Conservation (phyloP, 345 rosid species). For the Viola odorata region DNA sequence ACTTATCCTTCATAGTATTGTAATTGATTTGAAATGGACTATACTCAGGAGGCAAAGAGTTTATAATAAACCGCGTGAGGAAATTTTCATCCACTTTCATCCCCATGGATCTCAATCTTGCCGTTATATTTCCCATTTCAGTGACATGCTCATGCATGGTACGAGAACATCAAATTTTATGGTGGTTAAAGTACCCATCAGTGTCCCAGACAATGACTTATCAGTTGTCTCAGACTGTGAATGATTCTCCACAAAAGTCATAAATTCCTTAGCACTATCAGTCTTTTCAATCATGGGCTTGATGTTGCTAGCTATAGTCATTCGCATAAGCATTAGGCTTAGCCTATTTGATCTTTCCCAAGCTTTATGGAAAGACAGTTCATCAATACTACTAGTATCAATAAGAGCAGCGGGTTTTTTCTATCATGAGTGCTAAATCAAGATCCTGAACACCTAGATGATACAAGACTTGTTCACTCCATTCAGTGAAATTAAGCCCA, state of each 20-base stretch:
- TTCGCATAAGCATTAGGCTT: not conserved
- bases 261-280: not conserved
- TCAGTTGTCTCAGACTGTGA: not conserved
- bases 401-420: too few relatives aligned
- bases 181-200: not conserved
- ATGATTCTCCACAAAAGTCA: not conserved
- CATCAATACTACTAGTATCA: rapidly evolving
- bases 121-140: slow-evolving; percentile 8
- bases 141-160: slow-evolving; percentile 5
- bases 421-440: not conserved
- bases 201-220: not conserved
- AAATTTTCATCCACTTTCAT: slow-evolving; percentile 12
- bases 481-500: not conserved
- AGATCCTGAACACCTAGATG: not conserved
- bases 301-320: not conserved
- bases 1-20: slow-evolving; percentile 12
- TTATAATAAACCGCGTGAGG: slow-evolving; percentile 7
- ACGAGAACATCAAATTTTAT: slow-evolving; percentile 1
- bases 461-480: not conserved
- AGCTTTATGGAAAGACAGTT: not conserved
- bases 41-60: slow-evolving; percentile 14
- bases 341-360: not conserved
- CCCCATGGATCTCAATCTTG: not conserved
- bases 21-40: slow-evolving; percentile 18
- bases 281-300: not conserved